These are phyloP conservation scores for Phaeoacremonium minimum DNA, from an alignment of 2,329 filamentous ascomycete genomes.

Conservation along the genomic window DNA sequence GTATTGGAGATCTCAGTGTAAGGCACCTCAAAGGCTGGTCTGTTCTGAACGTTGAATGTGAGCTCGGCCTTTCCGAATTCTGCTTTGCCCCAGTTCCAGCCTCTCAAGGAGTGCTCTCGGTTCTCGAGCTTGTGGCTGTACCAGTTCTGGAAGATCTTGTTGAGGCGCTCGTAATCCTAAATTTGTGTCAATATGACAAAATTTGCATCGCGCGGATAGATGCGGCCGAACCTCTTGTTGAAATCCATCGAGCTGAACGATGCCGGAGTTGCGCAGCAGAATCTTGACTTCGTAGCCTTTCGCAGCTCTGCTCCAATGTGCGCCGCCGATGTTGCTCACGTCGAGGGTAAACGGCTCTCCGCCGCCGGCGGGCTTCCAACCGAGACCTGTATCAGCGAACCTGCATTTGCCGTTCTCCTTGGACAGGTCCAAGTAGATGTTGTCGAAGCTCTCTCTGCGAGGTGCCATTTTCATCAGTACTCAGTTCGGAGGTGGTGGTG, in stretches of 20 bases:
- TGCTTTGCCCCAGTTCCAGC: conserved; percentile 99
- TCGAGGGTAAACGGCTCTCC: conserved; percentile 94
- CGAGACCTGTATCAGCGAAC: conserved; percentile 89
- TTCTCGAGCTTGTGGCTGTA: conserved; percentile 91
- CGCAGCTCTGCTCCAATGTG: conserved; percentile 92
- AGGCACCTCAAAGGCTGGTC: conserved; percentile 92
- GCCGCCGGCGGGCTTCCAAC: conserved; percentile 86
- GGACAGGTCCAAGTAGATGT: conserved; percentile 93
- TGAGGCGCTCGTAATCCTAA: conserved; percentile 82
- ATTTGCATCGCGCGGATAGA: conserved; percentile 21
- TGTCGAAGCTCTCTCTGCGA: conserved; percentile 84
- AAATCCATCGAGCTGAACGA: conserved; percentile 94
- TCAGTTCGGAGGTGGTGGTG: conserved; percentile 7
- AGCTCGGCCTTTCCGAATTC: conserved; percentile 95
- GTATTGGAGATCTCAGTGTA: conserved; percentile 98
- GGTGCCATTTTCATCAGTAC: conserved; percentile 1
- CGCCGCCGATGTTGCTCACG: conserved; percentile 74
- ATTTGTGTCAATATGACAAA: conserved; percentile 11
- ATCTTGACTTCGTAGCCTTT: conserved; percentile 95
- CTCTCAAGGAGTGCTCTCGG: conserved; percentile 89
- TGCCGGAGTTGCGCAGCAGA: conserved; percentile 73
- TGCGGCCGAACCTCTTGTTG: conserved; percentile 62
- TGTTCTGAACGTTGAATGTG: conserved; percentile 93
- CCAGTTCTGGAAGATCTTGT: conserved; percentile 96
- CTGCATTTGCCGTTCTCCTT: conserved; percentile 90